Evolutionary conservation across 2,329 filamentous ascomycete genomes (phyloP), one percentile per base, ranked within the genome.

Genomic region (Penicillium sp.): DNA sequence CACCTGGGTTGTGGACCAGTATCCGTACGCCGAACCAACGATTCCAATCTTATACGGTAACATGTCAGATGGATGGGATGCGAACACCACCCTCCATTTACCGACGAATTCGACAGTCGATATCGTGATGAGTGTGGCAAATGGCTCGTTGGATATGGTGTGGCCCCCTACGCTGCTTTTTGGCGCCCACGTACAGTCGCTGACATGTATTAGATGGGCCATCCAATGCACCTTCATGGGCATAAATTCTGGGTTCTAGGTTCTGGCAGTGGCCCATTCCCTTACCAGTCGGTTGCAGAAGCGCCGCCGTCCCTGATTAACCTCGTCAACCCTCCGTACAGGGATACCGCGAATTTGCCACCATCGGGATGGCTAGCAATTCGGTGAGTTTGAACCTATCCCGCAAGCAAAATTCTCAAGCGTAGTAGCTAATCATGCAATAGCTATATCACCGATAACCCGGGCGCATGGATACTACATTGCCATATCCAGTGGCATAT

Each of bases 171-270:
- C 8, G 23, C 47, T 49, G 29, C 47, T 26, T 26, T 51, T 51
- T 51, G 5, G 29, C 48, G 48, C 48, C 29, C 29, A 31, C 48
- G 48, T 51, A 31, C 5, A 51, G 48, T n/a, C 48, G 13, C 48
- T 51, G 48, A 51, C 29, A 51, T 51, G 29, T n/a, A 51, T 51
- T 51, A 51, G 48, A 51, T 51, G 29, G 29, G 48, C 48, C 48
- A 51, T 51, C 48, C 29, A 51, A 51, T 51, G 29, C 48, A 51
- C 48, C 48, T 51, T 51, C 29, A 51, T 31, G 48, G 48, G 29
- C 29, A 51, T 51, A 51, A 51, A n/a, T 51, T 51, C n/a, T 51
- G 48, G 48, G 48, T 51, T 51, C 48, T 51, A n/a, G 48, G 48
- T 51, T 51, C 29, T n/a, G 48, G 48, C 48, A 51, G 48, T 51